Evolutionary conservation across 108 stramenopile species (phyloP), one percentile per base, ranked within the genome.

Genomic region (Fragilaria crotonensis): DNA sequence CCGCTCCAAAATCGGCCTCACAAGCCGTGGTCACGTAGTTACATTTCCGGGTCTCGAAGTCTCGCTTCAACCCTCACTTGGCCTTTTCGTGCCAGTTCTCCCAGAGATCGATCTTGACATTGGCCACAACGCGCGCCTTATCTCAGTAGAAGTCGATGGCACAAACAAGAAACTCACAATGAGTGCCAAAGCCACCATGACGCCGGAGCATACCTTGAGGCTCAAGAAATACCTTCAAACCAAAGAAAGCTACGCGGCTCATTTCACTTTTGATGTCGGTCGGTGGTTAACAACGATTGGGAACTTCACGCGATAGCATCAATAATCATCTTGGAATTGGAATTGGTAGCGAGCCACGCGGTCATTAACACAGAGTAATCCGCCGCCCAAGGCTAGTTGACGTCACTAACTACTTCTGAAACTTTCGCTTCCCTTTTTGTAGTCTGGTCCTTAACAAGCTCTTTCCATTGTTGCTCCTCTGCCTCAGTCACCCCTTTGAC

Each of bases 41-140:
- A 65, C 62, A 36, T 79, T 79, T 62, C 73, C 78, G 2, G 78
- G 78, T 22, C 59, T 79, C 3, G 68, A 74, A 33, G 52, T 79
- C 2, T 72, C 68, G 2, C 31, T 79, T 23, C 69, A 63, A 48
- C 59, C 70, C 11, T 46, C 54, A 25, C 27, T 75, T 23, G 71
- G 71, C 0, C 31, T 72, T 26, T 73, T 75, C 48, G 53, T 79
- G n/a, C 78, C 78, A 7, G 68, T 79, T 5, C 36, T 73, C n/a
- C 78, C 71, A 28, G 52, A 66, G 2, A 57, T 79, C 26, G 62
- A 63, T 49, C 48, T 79, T 3, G 78, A 79, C 32, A 50, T 79
- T 29, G 78, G 78, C 11, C 71, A 79, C 66, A 79, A 73, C 36
- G 70, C 78, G 4, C 59, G 44, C 4, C 47, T 79, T 22, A 48